Conservation (phyloP, 306 rosid genomes). For the Argentina anserina region DNA sequence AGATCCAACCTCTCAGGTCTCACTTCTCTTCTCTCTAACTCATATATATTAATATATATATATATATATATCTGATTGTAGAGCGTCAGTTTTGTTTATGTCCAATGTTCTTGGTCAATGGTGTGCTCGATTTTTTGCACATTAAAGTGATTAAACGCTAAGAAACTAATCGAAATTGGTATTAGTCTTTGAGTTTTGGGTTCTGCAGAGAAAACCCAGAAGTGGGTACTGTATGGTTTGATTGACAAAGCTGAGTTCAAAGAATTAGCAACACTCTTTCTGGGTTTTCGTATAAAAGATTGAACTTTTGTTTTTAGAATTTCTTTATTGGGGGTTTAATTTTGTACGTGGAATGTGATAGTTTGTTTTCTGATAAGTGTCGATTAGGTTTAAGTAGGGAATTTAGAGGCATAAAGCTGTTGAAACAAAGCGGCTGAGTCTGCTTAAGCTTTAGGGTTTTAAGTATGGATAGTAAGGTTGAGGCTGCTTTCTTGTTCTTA, state of each 20-base stretch:
- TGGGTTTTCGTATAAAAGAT: background rate
- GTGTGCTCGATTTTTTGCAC: background rate
- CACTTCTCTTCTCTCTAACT: background rate
- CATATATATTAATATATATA: background rate
- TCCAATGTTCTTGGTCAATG: background rate
- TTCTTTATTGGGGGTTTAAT: too few relatives aligned
- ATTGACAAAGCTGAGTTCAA: too few relatives aligned
- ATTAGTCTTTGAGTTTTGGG: background rate
- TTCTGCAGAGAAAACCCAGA: background rate
- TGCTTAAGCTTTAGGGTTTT: background rate
- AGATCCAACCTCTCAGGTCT: conserved; percentile 16
- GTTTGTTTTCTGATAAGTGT: background rate
- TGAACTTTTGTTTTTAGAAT: background rate
- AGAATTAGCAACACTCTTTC: background rate
- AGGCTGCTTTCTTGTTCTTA: background rate
- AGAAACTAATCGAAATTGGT: background rate
- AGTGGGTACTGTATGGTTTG: background rate
- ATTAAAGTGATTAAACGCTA: background rate
- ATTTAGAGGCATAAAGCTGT: background rate
- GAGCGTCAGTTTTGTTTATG: background rate
- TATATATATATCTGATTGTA: background rate
- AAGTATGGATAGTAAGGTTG: background rate
- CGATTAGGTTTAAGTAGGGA: background rate
- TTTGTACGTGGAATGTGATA: background rate
- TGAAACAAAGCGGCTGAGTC: background rate